Conservation (phyloP, 2,329 filamentous ascomycete genomes). For the Colletotrichum spaethianum region DNA sequence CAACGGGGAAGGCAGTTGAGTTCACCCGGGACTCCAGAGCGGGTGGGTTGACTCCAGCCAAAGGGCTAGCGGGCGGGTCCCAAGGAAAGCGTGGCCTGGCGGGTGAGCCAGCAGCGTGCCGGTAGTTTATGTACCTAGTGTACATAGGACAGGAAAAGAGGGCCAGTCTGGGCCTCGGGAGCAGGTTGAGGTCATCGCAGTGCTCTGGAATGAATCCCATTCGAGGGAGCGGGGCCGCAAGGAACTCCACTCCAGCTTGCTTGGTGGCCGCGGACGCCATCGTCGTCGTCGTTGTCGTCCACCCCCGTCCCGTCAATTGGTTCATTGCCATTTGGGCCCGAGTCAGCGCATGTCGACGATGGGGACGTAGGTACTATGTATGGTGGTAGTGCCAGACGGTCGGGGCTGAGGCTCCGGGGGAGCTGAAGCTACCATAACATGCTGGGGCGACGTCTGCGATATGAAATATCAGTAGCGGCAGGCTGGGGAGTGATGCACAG, state of each 20-base stretch:
- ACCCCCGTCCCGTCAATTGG: slow-evolving; percentile 24
- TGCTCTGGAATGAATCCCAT: slow-evolving; percentile 35
- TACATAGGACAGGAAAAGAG: slow-evolving; percentile 14
- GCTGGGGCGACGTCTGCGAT: background rate
- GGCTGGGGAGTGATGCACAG: slow-evolving; percentile 18
- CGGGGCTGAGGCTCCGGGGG: slow-evolving; percentile 8
- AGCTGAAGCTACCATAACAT: background rate
- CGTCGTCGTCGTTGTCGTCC: background rate
- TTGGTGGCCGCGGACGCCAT: slow-evolving; percentile 9
- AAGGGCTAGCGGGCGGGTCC: slow-evolving; percentile 4
- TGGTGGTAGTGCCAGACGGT: slow-evolving; percentile 11
- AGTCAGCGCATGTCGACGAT: slow-evolving; percentile 18
- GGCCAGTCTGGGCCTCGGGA: slow-evolving; percentile 22
- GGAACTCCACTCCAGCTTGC: slow-evolving; percentile 11
- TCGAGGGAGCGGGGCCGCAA: slow-evolving; percentile 10
- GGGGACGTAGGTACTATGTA: too few species aligned
- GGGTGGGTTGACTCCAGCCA: slow-evolving; percentile 33
- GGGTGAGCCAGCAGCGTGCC: background rate
- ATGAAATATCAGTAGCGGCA: background rate
- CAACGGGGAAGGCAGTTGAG: slow-evolving; percentile 27
- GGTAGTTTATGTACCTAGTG: background rate
- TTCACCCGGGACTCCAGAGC: slow-evolving; percentile 24
- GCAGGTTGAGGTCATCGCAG: slow-evolving; percentile 29
- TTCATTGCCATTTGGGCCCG: slow-evolving; percentile 1
- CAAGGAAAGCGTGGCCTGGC: background rate